phyloP scores from a whole-genome alignment of 2,329 filamentous ascomycete species.

The Lasiodiplodia citricola region DNA sequence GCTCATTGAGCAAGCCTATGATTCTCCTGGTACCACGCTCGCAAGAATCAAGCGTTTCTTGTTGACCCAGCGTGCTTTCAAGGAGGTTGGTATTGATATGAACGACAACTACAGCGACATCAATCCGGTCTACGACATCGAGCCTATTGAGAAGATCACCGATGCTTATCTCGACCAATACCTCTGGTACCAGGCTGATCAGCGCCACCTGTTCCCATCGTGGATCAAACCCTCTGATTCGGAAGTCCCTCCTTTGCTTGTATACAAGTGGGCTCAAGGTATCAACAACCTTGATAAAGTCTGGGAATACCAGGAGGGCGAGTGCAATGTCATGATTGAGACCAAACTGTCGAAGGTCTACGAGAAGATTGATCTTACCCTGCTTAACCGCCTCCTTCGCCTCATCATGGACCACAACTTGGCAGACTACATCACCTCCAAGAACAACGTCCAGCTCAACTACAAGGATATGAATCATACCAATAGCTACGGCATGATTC shows the following conservation, averaged over 20 bases:
- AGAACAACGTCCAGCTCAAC: constrained; percentile 98
- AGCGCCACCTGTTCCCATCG: constrained; percentile 92
- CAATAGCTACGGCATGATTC: constrained; percentile 98
- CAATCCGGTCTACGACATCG: constrained; percentile 98
- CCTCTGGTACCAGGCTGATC: constrained; percentile 98
- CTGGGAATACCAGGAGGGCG: constrained; percentile 91
- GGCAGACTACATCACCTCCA: constrained; percentile 98
- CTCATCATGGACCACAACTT: constrained; percentile 99
- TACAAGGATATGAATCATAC: constrained; percentile 99
- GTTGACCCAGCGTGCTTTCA: constrained; percentile 96
- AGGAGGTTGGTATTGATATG: constrained; percentile 99
- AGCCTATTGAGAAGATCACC: constrained; percentile 99
- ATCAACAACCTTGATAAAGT: constrained; percentile 98
- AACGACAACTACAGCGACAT: constrained; percentile 99
- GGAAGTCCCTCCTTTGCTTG: constrained; percentile 90
- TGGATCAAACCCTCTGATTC: constrained; percentile 99
- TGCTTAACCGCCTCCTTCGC: constrained; percentile 89
- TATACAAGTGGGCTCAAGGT: constrained; percentile 99
- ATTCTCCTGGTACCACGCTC: constrained; percentile 93
- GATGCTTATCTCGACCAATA: constrained; percentile 99
- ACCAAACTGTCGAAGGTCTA: constrained; percentile 99
- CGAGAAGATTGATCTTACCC: constrained; percentile 96
- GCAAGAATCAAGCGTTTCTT: constrained; percentile 98
- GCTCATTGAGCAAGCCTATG: constrained; percentile 96
- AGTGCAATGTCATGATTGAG: constrained; percentile 98